A percentile compares a stretch with the other conserved stretches of the same genome.
These are phyloP conservation scores for Sinapis alba DNA, from an alignment of 441 rosid genomes.

Conservation along the genomic window DNA sequence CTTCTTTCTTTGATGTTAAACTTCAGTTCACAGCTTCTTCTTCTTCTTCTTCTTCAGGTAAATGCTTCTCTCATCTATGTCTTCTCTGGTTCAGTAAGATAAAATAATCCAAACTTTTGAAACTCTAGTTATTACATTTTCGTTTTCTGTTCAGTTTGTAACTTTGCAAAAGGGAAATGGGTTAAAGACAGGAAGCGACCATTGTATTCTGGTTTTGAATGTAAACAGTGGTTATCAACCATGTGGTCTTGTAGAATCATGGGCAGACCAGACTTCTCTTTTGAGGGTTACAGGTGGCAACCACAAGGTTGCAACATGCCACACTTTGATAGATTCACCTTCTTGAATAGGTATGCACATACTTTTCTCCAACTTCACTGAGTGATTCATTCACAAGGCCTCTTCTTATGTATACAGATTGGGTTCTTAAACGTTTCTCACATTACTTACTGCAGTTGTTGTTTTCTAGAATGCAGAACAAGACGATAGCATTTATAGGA, in stretches of 20 bases:
- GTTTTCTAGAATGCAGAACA: conserved; percentile 66
- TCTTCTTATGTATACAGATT: background rate
- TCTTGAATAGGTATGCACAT: conserved; percentile 58
- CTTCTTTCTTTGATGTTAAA: conserved; percentile 22
- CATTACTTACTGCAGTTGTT: background rate
- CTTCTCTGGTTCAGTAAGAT: background rate
- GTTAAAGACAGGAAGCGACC: conserved; percentile 63
- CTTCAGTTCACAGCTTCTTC: conserved; percentile 35
- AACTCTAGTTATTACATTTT: background rate
- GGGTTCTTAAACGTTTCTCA: background rate
- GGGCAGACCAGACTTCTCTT: conserved; percentile 74
- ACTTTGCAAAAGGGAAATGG: conserved; percentile 86
- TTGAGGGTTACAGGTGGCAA: conserved; percentile 75
- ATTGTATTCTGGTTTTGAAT: conserved; percentile 71
- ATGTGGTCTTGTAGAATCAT: conserved; percentile 92
- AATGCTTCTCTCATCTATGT: background rate
- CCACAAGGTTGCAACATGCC: conserved; percentile 71
- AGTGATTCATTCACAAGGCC: background rate
- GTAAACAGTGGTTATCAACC: conserved; percentile 85
- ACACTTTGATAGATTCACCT: conserved; percentile 60
- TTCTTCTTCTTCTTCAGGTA: conserved; percentile 43
- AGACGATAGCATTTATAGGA: conserved; percentile 77
- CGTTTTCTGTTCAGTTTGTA: conserved; percentile 56
- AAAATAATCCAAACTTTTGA: background rate
- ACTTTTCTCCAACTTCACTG: background rate